phyloP scores from a whole-genome alignment of 306 rosid species.

The Sphenostylis stenocarpa region DNA sequence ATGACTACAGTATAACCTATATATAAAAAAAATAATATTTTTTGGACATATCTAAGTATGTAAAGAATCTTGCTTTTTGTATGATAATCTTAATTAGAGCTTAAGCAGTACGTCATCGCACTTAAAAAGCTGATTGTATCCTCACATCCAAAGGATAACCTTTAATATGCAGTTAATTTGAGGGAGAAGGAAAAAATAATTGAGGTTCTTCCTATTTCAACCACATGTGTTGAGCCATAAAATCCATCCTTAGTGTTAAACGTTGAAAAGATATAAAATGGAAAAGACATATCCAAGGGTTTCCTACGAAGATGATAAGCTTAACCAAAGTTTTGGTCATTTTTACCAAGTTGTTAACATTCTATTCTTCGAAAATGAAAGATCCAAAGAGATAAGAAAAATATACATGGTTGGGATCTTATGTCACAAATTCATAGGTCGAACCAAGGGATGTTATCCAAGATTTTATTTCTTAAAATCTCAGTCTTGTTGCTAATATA shows the following conservation, averaged over 20 bases:
- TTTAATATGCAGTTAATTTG: background rate
- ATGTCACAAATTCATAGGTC: constrained; percentile 39
- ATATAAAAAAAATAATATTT: too few relatives aligned
- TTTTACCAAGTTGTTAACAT: background rate
- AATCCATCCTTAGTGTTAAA: constrained; percentile 34
- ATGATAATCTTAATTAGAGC: constrained; percentile 22
- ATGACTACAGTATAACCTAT: too few relatives aligned
- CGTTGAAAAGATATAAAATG: constrained; percentile 22
- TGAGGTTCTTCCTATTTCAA: constrained; percentile 11
- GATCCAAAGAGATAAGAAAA: background rate
- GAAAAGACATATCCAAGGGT: background rate
- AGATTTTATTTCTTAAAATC: constrained; percentile 41
- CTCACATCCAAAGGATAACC: background rate
- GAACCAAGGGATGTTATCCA: constrained; percentile 39
- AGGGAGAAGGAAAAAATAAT: background rate
- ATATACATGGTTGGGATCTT: background rate
- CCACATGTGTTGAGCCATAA: constrained; percentile 31
- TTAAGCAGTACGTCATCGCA: constrained; percentile 7
- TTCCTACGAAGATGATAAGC: constrained; percentile 42
- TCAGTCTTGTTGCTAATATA: constrained; percentile 33
- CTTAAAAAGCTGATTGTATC: background rate
- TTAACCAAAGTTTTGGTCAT: constrained; percentile 29
- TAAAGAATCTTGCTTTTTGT: constrained; percentile 6
- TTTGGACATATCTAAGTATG: too few relatives aligned
- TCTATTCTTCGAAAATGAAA: constrained; percentile 7